A percentile compares a stretch with the other conserved stretches of the same genome.
Conservation (phyloP, 2,329 filamentous ascomycete species). For the Penicillium sp. region DNA sequence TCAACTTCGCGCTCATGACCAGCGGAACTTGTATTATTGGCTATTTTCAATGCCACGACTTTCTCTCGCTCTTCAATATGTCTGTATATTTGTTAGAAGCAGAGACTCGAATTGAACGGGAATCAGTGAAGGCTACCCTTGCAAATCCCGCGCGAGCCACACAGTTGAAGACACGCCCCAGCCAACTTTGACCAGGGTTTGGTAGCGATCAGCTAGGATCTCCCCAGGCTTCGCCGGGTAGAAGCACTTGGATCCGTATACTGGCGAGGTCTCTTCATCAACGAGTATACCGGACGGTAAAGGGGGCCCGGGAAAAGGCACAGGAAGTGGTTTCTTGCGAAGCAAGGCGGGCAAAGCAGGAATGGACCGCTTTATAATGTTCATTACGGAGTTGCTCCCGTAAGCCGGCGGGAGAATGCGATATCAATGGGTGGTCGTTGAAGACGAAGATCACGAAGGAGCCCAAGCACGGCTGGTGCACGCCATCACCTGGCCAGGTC, state of each 20-base stretch:
- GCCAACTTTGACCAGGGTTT: slow-evolving; percentile 30
- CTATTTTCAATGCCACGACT: slow-evolving; percentile 31
- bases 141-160: slow-evolving; percentile 32
- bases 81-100: slow-evolving; percentile 27
- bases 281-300: slow-evolving; percentile 24
- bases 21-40: slow-evolving; percentile 26
- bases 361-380: slow-evolving; percentile 17
- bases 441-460: too few relatives aligned
- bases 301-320: slow-evolving; percentile 24
- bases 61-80: slow-evolving; percentile 26
- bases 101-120: slow-evolving; percentile 14
- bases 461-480: slow-evolving; percentile 1
- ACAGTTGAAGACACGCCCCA: slow-evolving; percentile 33
- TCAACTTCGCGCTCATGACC: slow-evolving; percentile 34
- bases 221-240: slow-evolving; percentile 34
- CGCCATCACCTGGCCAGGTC: not conserved
- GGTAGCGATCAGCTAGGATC: slow-evolving; percentile 29
- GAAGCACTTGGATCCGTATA: slow-evolving; percentile 29
- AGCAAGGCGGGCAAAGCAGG: slow-evolving; percentile 19
- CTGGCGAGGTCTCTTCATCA: slow-evolving; percentile 32
- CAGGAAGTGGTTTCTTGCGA: slow-evolving; percentile 28
- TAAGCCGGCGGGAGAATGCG: slow-evolving; percentile 15
- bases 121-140: slow-evolving; percentile 24
- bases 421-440: slow-evolving; percentile 18
- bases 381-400: slow-evolving; percentile 22